Evolutionary conservation across 352 stramenopile genomes (phyloP), one percentile per base, ranked within the genome.

Genomic region (Pythium vanterpoolii): DNA sequence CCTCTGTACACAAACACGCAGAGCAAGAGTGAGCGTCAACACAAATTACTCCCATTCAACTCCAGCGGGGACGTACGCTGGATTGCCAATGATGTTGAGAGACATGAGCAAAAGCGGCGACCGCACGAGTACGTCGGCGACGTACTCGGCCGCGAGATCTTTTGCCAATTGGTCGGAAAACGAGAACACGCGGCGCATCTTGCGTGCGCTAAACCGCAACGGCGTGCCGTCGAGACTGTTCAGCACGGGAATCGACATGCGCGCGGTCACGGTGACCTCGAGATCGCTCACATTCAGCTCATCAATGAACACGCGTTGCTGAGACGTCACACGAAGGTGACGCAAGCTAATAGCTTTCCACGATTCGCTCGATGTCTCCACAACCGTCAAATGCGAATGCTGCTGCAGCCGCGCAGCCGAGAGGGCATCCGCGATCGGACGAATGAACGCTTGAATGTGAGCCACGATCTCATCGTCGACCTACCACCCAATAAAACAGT

Each of bases 61-160:
- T n/a, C n/a, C n/a, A n/a, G n/a, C n/a, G n/a, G n/a, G n/a, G n/a
- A 76, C 83, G 46, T 87, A 95, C 85, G 83, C 82, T 60, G 86
- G 86, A 53, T 95, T 95, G 24, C 86, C 86, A 45, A 93, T 63
- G 51, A 93, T 87, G 67, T 93, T 92, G 48, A 95, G 70, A 14
- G 86, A 95, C 83, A 93, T 88, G 14, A 95, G 38, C 26, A 95
- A 62, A 66, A 92, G 71, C 5, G 83, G 86, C 7, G 79, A 89
- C 19, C 84, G 74, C 24, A 95, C 80, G 42, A 95, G 84, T 3
- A 85, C 73, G 28, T 95, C 86, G 1, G 82, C 82, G 3, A 93
- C 83, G 47, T 92, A 95, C 40, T 93, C 76, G 30, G 86, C 86
- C 26, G 83, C 86, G 11, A 95, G 60, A 59, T 95, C 86, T 56